Conservation (phyloP, 306 rosid species). For the Inga oerstediana region DNA sequence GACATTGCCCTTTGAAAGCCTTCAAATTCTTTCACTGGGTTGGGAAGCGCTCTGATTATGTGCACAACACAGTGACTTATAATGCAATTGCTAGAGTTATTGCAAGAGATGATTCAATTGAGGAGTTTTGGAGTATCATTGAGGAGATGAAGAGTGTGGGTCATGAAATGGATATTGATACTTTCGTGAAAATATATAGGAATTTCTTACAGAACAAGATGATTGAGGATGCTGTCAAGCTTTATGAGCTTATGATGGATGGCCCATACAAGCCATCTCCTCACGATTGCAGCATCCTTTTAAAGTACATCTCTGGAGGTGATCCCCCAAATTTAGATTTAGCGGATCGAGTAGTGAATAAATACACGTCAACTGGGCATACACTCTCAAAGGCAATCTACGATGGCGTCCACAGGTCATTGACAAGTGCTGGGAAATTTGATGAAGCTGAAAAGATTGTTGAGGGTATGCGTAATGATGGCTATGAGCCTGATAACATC, state of each 20-base stretch:
- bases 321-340: slow-evolving; percentile 62
- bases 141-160: slow-evolving; percentile 68
- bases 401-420: slow-evolving; percentile 87
- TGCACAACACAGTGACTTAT: slow-evolving; percentile 62
- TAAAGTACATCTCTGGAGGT: slow-evolving; percentile 45
- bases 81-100: slow-evolving; percentile 74
- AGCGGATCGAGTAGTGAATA: slow-evolving; percentile 64
- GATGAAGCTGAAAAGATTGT: slow-evolving; percentile 74
- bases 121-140: slow-evolving; percentile 70
- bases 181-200: slow-evolving; percentile 71
- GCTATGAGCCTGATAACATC: slow-evolving; percentile 76
- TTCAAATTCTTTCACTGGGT: slow-evolving; percentile 70
- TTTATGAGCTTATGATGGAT: slow-evolving; percentile 93
- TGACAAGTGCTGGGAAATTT: slow-evolving; percentile 66
- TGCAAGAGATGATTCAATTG: slow-evolving; percentile 57
- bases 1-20: slow-evolving; percentile 53
- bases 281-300: slow-evolving; percentile 60
- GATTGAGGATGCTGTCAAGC: slow-evolving; percentile 85
- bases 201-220: slow-evolving; percentile 62
- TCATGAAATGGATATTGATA: slow-evolving; percentile 75
- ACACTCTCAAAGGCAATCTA: slow-evolving; percentile 67
- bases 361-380: slow-evolving; percentile 61
- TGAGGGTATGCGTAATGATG: slow-evolving; percentile 68
- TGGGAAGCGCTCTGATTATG: slow-evolving; percentile 48
- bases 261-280: slow-evolving; percentile 72